A percentile compares a stretch with the other conserved stretches of the same genome.
These are phyloP conservation scores for Trichoderma afroharzianum DNA, from an alignment of 2,329 filamentous ascomycete genomes.

Conservation along the genomic window DNA sequence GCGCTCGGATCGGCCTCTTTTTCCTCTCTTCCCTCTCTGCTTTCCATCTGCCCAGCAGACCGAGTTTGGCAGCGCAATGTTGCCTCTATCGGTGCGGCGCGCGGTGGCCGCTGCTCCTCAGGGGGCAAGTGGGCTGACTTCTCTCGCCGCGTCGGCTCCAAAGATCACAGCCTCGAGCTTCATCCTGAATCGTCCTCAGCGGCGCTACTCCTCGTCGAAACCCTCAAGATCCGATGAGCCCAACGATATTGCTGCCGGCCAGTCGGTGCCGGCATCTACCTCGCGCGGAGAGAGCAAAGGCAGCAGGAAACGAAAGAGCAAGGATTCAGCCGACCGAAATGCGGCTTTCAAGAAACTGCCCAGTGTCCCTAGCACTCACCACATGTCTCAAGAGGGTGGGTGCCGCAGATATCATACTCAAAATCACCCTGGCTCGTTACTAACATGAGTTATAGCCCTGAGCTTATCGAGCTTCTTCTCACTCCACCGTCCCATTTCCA, in stretches of 20 bases:
- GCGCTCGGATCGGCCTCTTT: constrained; percentile 20
- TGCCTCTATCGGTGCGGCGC: constrained; percentile 55
- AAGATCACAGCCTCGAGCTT: constrained; percentile 36
- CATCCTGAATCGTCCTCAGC: constrained; percentile 44
- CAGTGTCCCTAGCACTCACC: constrained; percentile 70
- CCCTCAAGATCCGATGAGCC: constrained; percentile 58
- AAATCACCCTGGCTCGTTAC: neutral
- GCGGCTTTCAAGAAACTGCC: constrained; percentile 58
- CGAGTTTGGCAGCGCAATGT: constrained; percentile 40
- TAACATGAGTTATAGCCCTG: constrained; percentile 58
- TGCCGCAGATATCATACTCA: neutral
- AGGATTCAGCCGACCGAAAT: constrained; percentile 44
- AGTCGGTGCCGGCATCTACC: constrained; percentile 48
- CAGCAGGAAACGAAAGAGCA: constrained; percentile 54
- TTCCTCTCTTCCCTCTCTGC: constrained; percentile 21
- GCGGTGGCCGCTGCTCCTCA: constrained; percentile 47
- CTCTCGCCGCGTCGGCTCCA: constrained; percentile 40
- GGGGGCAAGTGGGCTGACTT: constrained; percentile 40
- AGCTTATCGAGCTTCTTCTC: constrained; percentile 92
- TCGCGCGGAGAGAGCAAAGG: constrained; percentile 42
- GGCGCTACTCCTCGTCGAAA: constrained; percentile 59
- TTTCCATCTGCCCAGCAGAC: neutral
- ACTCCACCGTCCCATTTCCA: constrained; percentile 87
- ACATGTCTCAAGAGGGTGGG: constrained; percentile 65
- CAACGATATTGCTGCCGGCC: constrained; percentile 46